Evolutionary conservation across 495 filamentous ascomycete species (phyloP).

Genomic region (Paragyromitra xinjiangensis): DNA sequence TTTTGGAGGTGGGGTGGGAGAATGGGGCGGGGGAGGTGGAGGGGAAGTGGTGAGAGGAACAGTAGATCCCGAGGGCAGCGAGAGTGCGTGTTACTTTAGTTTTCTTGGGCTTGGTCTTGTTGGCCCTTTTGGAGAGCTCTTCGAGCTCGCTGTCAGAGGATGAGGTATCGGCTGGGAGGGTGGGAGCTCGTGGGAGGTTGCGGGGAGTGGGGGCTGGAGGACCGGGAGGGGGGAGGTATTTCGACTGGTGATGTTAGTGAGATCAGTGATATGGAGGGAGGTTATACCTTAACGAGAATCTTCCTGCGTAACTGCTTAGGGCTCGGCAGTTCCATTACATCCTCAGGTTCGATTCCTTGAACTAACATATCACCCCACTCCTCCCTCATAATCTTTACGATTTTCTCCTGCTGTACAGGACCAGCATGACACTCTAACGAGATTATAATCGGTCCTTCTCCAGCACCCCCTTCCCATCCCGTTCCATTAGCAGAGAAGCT

Average conservation of each 20-base stretch:
- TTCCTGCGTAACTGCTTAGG: constrained; percentile 73
- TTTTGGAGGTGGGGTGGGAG: constrained; percentile 66
- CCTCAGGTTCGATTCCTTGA: constrained; percentile 62
- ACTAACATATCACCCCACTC: constrained; percentile 77
- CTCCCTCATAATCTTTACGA: constrained; percentile 87
- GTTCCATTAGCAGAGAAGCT: constrained; percentile 66
- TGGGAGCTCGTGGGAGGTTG: background rate
- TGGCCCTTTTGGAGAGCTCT: constrained; percentile 36
- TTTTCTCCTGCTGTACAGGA: constrained; percentile 79
- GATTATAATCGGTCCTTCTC: constrained; percentile 82
- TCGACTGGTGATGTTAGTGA: constrained; percentile 25
- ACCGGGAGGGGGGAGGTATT: constrained; percentile 43
- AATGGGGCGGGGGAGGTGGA: constrained; percentile 60
- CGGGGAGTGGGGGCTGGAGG: background rate
- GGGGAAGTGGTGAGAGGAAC: constrained; percentile 79
- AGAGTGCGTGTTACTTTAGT: constrained; percentile 79
- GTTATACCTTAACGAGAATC: constrained; percentile 85
- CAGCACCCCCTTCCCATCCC: constrained; percentile 60
- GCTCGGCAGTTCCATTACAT: constrained; percentile 68
- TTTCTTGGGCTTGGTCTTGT: constrained; percentile 62
- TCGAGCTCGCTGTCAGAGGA: constrained; percentile 53
- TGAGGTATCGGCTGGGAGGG: constrained; percentile 10
- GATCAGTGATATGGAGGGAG: background rate
- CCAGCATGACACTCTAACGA: constrained; percentile 88
- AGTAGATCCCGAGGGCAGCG: constrained; percentile 81